phyloP scores from a whole-genome alignment of 116 monocot genomes.

The Iris pallida region DNA sequence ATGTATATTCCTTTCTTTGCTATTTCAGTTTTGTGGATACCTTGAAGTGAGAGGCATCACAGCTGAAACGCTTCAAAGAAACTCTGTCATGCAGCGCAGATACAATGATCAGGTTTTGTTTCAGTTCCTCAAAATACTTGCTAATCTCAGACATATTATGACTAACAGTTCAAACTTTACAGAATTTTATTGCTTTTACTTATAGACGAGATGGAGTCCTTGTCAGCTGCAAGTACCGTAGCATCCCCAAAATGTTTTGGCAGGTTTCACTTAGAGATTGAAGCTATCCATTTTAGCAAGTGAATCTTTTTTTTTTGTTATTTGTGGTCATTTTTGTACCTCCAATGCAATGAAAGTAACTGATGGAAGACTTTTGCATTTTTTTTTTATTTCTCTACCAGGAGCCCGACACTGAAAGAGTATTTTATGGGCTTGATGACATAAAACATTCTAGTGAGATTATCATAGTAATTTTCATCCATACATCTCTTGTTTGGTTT shows the following conservation, averaged over 20 bases:
- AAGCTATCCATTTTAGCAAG: not conserved
- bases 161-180: slow-evolving; percentile 6
- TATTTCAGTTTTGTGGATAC: slow-evolving; percentile 53
- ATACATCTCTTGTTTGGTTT: slow-evolving; percentile 1
- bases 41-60: slow-evolving; percentile 67
- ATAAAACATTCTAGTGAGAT: slow-evolving; percentile 62
- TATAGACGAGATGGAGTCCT: slow-evolving; percentile 64
- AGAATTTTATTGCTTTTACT: slow-evolving; percentile 87
- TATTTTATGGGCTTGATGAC: slow-evolving; percentile 96
- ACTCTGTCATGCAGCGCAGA: slow-evolving; percentile 71
- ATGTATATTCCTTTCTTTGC: not conserved
- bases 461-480: slow-evolving; percentile 68
- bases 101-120: slow-evolving; percentile 37
- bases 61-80: slow-evolving; percentile 63
- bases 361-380: not conserved
- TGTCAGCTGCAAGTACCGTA: slow-evolving; percentile 82
- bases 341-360: not conserved
- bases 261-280: slow-evolving; percentile 40
- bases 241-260: slow-evolving; percentile 58
- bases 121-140: not conserved
- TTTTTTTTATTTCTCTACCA: slow-evolving; percentile 23
- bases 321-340: not conserved
- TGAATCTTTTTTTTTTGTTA: not conserved
- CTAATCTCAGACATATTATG: too few relatives aligned
- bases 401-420: slow-evolving; percentile 75